Conservation (phyloP, 2,329 filamentous ascomycete species). For the Achaetomium macrosporum region DNA sequence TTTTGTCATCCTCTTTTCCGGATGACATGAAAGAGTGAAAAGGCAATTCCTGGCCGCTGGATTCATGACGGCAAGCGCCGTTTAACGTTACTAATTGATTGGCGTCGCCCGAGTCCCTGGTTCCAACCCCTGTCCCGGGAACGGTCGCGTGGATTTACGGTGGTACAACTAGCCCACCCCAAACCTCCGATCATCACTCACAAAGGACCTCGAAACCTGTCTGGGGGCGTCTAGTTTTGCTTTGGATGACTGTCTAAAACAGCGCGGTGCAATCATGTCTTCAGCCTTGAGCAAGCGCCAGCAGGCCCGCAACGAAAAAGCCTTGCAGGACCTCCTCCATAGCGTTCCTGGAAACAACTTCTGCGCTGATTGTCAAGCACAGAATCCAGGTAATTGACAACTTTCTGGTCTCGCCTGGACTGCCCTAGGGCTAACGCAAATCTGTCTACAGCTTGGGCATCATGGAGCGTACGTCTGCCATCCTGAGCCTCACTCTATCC, state of each 20-base stretch:
- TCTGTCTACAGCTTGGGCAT: slow-evolving; percentile 70
- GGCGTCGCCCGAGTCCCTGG: background rate
- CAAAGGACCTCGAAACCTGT: slow-evolving; percentile 9
- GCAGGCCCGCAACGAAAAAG: slow-evolving; percentile 93
- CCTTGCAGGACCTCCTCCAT: slow-evolving; percentile 82
- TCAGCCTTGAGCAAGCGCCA: slow-evolving; percentile 85
- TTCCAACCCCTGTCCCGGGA: slow-evolving; percentile 9
- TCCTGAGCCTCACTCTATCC: background rate
- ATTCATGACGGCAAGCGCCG: slow-evolving; percentile 6
- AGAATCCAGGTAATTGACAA: slow-evolving; percentile 72
- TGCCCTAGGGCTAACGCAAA: slow-evolving; percentile 30
- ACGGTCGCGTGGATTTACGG: slow-evolving; percentile 15
- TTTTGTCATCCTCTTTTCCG: background rate
- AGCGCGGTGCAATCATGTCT: slow-evolving; percentile 39
- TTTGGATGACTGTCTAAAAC: slow-evolving; percentile 4
- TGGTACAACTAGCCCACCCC: slow-evolving; percentile 7
- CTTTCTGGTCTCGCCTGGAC: slow-evolving; percentile 12
- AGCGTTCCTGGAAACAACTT: slow-evolving; percentile 79
- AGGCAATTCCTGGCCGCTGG: background rate
- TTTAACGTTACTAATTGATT: slow-evolving; percentile 1
- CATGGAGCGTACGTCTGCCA: slow-evolving; percentile 71
- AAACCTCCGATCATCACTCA: slow-evolving; percentile 16
- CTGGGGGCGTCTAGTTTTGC: background rate
- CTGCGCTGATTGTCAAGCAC: slow-evolving; percentile 88
- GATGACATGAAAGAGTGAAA: background rate